Percentiles rank a stretch among this genome's conserved stretches.
Conservation (phyloP, 2,329 filamentous ascomycete species). For the Ophiostoma piceae region DNA sequence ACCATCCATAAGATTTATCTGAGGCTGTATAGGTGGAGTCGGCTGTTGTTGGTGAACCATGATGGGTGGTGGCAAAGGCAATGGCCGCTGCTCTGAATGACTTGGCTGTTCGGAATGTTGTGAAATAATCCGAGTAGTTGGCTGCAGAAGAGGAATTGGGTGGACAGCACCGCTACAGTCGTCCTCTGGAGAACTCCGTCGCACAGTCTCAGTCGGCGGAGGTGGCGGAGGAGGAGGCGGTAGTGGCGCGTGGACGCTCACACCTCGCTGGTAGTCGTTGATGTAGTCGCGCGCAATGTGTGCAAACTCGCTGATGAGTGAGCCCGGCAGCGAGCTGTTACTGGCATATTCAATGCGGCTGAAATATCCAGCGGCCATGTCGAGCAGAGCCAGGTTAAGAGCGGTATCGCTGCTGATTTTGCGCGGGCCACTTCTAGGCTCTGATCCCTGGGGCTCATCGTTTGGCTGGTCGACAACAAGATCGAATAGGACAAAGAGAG, state of each 20-base stretch:
- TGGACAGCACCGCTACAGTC: neutral
- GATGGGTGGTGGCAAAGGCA: neutral
- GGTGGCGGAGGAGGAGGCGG: neutral
- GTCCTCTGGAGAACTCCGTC: neutral
- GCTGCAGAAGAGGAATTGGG: neutral
- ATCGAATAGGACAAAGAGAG: constrained; percentile 41
- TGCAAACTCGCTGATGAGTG: constrained; percentile 38
- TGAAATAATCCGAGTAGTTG: neutral
- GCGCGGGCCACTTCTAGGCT: neutral
- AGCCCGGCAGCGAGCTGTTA: constrained; percentile 33
- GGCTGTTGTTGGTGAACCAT: neutral
- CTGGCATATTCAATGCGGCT: constrained; percentile 40
- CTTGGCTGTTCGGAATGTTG: neutral
- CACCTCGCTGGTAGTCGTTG: constrained; percentile 24
- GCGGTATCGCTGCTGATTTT: constrained; percentile 30
- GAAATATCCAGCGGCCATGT: constrained; percentile 41
- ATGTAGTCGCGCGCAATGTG: constrained; percentile 40
- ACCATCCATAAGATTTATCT: neutral
- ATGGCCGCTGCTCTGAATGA: neutral
- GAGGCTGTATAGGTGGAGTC: neutral
- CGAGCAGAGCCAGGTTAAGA: constrained; percentile 38
- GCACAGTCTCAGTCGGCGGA: neutral
- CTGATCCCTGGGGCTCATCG: constrained; percentile 25
- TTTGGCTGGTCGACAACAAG: constrained; percentile 37
- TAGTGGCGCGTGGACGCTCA: neutral